These are phyloP conservation scores for Fusarium vanettenii DNA, from an alignment of 2,329 filamentous ascomycete genomes.

Conservation along the genomic window DNA sequence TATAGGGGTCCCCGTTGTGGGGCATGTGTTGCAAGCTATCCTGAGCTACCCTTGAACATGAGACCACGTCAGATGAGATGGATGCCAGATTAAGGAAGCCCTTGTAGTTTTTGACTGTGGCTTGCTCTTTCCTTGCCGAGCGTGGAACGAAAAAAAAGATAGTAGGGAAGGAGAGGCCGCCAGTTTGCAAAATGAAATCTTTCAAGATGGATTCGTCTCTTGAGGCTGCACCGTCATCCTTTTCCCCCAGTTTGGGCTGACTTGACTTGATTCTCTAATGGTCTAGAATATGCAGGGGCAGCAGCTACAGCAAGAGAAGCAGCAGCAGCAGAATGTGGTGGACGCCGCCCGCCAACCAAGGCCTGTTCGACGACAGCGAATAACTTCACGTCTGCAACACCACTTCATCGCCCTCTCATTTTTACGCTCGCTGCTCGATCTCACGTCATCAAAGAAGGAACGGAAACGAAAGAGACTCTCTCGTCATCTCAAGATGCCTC, in stretches of 20 bases:
- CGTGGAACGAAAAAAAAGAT: background rate
- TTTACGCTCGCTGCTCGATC: constrained; percentile 27
- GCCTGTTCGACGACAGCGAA: constrained; percentile 29
- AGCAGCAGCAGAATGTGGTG: background rate
- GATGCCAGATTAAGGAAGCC: background rate
- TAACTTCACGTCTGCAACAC: constrained; percentile 36
- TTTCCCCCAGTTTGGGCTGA: background rate
- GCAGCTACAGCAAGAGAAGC: background rate
- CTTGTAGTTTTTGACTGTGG: background rate
- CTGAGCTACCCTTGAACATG: constrained; percentile 8
- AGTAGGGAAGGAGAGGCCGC: background rate
- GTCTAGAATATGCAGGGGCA: constrained; percentile 33
- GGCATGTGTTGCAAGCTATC: background rate
- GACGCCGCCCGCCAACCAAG: constrained; percentile 2
- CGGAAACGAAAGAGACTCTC: constrained; percentile 1
- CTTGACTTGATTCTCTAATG: background rate
- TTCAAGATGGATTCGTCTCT: background rate
- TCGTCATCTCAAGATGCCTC: background rate
- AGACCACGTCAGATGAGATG: constrained; percentile 5
- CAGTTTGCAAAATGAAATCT: background rate
- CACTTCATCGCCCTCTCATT: constrained; percentile 30
- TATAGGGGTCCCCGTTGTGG: constrained; percentile 1
- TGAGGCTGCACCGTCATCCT: background rate
- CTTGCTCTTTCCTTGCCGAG: background rate
- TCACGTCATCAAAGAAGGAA: constrained; percentile 7